Conservation (phyloP, 257 asterid species). For the Leonotis leonurus region DNA sequence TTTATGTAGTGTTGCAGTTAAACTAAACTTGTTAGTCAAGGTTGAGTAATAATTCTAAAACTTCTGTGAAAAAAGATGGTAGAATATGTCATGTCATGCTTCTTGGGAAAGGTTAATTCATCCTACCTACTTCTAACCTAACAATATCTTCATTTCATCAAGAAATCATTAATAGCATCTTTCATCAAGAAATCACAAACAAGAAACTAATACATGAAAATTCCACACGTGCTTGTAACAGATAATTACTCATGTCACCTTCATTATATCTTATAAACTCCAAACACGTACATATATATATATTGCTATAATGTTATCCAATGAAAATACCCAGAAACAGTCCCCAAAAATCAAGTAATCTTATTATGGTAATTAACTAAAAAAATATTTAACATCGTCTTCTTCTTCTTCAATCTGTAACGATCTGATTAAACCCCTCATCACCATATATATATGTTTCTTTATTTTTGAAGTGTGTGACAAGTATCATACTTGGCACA, state of each 20-base stretch:
- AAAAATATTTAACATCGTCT: no score
- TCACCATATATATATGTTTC: neutral
- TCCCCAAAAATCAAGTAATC: neutral
- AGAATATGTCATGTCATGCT: no score
- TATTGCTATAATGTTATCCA: no score
- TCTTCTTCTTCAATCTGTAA: no score
- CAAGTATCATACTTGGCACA: constrained; percentile 3
- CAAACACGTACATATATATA: no score
- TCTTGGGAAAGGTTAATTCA: constrained; percentile 17
- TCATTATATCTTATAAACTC: neutral
- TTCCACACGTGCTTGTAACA: no score
- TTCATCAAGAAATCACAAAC: constrained; percentile 5
- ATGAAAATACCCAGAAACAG: neutral
- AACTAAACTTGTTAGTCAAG: neutral
- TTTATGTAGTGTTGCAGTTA: no score
- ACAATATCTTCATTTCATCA: constrained; percentile 8
- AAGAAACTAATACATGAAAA: neutral
- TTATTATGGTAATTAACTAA: neutral
- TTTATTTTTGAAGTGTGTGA: constrained; percentile 16
- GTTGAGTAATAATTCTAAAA: neutral
- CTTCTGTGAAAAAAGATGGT: neutral
- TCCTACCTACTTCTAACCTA: constrained; percentile 22
- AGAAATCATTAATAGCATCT: neutral
- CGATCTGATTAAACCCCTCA: constrained; percentile 15
- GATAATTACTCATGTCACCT: no score